Evolutionary conservation across 2,329 filamentous ascomycete genomes (phyloP).

Genomic region (Penicillium hesseltinei): DNA sequence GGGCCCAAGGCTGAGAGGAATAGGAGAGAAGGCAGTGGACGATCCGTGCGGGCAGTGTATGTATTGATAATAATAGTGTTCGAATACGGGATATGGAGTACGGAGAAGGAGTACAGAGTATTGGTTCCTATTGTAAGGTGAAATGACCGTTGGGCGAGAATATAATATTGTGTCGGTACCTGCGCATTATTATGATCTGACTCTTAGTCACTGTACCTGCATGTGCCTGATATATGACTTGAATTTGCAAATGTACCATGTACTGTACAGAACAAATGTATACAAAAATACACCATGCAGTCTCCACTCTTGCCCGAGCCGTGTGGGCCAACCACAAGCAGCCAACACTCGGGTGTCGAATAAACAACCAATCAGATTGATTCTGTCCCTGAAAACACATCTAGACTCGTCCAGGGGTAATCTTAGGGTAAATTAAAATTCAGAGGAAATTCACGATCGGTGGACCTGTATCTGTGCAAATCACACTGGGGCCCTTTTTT

Average conservation of each 20-base stretch:
- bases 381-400: conserved; percentile 18
- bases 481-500: conserved; percentile 1
- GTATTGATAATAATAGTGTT: background rate
- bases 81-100: background rate
- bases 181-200: background rate
- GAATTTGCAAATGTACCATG: background rate
- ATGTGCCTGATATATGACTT: background rate
- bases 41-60: conserved; percentile 4
- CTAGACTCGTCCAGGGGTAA: conserved; percentile 15
- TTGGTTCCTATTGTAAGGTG: background rate
- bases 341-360: conserved; percentile 3
- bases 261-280: background rate
- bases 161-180: background rate
- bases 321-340: conserved; percentile 17
- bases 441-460: conserved; percentile 12
- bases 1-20: background rate
- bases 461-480: conserved; percentile 8
- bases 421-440: conserved; percentile 7
- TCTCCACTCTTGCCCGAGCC: conserved; percentile 7
- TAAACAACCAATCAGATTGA: conserved; percentile 7
- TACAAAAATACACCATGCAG: background rate
- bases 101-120: background rate
- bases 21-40: background rate
- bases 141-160: conserved; percentile 1
- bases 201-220: background rate